Evolutionary conservation across 2,329 filamentous ascomycete species (phyloP).

Genomic region (Conoideocrella luteorostrata): DNA sequence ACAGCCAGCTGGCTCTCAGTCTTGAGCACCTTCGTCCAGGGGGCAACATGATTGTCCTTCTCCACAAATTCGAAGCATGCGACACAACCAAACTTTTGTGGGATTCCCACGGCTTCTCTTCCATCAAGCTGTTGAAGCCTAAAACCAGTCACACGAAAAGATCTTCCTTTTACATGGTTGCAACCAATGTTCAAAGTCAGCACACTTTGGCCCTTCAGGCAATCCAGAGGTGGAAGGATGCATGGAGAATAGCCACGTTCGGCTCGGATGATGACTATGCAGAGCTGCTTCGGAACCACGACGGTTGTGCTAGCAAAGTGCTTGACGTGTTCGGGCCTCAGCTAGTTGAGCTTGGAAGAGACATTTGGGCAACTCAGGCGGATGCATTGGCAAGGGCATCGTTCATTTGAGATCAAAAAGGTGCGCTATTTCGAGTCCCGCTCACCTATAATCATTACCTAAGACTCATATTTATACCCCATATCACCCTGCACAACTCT

Average conservation of each 20-base stretch:
- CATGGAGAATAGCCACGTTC: slow-evolving; percentile 35
- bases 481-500: too few species aligned
- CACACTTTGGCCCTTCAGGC: slow-evolving; percentile 25
- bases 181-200: slow-evolving; percentile 31
- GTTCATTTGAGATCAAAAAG: slow-evolving; percentile 17
- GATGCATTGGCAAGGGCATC: slow-evolving; percentile 22
- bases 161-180: slow-evolving; percentile 49
- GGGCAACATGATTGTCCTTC: slow-evolving; percentile 43
- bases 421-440: too few species aligned
- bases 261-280: slow-evolving; percentile 19
- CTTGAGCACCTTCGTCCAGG: slow-evolving; percentile 38
- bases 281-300: slow-evolving; percentile 4
- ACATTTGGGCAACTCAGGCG: slow-evolving; percentile 30
- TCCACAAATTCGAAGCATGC: slow-evolving; percentile 42
- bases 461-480: too few species aligned
- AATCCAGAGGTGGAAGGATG: slow-evolving; percentile 32
- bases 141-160: slow-evolving; percentile 29
- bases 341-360: slow-evolving; percentile 23
- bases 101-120: slow-evolving; percentile 34
- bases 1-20: slow-evolving; percentile 36
- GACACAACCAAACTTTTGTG: slow-evolving; percentile 30
- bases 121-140: slow-evolving; percentile 39
- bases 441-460: too few species aligned
- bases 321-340: slow-evolving; percentile 28
- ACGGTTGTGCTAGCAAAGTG: slow-evolving; percentile 13